Conservation (phyloP, 2,329 filamentous ascomycete species). For the Ophiocordyceps camponoti-rufipedis region DNA sequence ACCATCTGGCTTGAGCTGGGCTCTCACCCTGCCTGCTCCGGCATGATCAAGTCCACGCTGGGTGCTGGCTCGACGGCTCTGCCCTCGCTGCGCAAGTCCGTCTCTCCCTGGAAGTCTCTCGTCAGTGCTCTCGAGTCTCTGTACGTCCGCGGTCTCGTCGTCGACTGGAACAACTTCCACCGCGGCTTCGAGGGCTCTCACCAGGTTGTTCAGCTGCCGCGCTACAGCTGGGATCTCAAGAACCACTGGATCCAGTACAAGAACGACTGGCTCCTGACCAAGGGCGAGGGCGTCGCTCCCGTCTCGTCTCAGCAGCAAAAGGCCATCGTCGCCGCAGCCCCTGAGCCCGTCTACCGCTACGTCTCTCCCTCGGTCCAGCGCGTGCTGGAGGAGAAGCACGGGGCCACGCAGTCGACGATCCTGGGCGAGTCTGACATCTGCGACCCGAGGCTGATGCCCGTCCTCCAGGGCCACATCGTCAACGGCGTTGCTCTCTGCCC, state of each 20-base stretch:
- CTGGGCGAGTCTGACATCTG: slow-evolving; percentile 25
- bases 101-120: neutral
- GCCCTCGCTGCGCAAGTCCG: neutral
- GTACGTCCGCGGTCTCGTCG: slow-evolving; percentile 26
- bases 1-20: slow-evolving; percentile 17
- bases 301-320: neutral
- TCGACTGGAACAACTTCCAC: slow-evolving; percentile 56
- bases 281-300: neutral
- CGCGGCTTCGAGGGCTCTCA: slow-evolving; percentile 19
- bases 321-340: too few relatives aligned
- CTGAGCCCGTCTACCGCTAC: neutral
- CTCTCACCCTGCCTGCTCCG: slow-evolving; percentile 1
- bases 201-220: slow-evolving; percentile 40
- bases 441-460: neutral
- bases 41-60: slow-evolving; percentile 1
- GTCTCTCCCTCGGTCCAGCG: slow-evolving; percentile 1
- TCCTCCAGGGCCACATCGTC: slow-evolving; percentile 1
- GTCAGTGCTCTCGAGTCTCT: neutral
- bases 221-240: slow-evolving; percentile 57
- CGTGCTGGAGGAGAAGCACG: slow-evolving; percentile 31
- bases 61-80: neutral
- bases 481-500: slow-evolving; percentile 2
- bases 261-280: slow-evolving; percentile 48
- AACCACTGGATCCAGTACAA: slow-evolving; percentile 48
- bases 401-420: slow-evolving; percentile 32